These are phyloP conservation scores for Pythium myriotylum DNA, from an alignment of 352 stramenopile genomes.

Conservation along the genomic window DNA sequence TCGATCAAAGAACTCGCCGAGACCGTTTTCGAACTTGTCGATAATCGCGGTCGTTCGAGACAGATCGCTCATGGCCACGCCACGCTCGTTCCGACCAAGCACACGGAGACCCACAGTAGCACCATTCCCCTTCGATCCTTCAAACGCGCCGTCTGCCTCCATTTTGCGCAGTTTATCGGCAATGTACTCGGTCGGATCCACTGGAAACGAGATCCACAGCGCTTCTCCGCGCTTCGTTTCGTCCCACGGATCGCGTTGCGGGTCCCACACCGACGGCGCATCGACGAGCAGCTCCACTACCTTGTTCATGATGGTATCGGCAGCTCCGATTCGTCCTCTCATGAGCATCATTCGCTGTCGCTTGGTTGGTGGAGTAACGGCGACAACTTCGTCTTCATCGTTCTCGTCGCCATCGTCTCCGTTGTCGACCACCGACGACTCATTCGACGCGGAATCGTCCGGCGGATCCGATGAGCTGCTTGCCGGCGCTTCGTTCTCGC, in stretches of 20 bases:
- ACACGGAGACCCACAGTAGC: conserved; percentile 11
- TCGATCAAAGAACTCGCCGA: not conserved
- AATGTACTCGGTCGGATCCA: conserved; percentile 6
- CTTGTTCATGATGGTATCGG: not conserved
- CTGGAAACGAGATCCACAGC: conserved; percentile 26
- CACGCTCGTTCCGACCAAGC: not conserved
- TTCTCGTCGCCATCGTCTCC: conserved; percentile 15
- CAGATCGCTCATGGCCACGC: too few relatives aligned
- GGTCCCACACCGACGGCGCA: not conserved
- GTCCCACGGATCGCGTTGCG: conserved; percentile 11
- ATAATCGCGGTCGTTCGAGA: too few relatives aligned
- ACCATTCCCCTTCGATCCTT: not conserved
- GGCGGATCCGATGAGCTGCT: not conserved
- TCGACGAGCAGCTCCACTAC: not conserved
- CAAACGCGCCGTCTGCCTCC: not conserved
- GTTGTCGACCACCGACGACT: not conserved
- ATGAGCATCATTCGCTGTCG: conserved; percentile 3
- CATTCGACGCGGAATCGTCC: conserved; percentile 9
- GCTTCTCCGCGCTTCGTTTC: conserved; percentile 12
- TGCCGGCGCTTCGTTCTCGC: not conserved
- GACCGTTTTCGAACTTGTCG: too few relatives aligned
- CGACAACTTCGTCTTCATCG: not conserved
- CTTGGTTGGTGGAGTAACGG: conserved; percentile 15
- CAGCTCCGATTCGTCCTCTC: not conserved
- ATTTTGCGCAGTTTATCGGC: conserved; percentile 11